These are phyloP conservation scores for Rhypophila decipiens DNA, from an alignment of 495 filamentous ascomycete genomes.

Conservation along the genomic window DNA sequence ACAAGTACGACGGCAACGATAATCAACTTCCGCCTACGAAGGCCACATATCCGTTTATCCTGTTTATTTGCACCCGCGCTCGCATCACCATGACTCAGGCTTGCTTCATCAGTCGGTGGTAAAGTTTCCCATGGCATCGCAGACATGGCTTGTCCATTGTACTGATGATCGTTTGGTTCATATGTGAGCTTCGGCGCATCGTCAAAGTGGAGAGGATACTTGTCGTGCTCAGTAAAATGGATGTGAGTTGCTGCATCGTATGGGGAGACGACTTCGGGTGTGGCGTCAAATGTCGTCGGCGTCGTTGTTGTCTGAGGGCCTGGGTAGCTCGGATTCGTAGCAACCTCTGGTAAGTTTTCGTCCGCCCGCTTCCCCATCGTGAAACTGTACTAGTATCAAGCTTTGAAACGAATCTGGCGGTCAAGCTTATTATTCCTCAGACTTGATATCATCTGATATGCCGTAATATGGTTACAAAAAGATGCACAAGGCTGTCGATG, in stretches of 20 bases:
- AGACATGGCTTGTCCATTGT: conserved; percentile 1
- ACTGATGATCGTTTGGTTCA: conserved; percentile 4
- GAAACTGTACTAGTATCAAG: too few relatives aligned
- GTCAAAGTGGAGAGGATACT: conserved; percentile 21
- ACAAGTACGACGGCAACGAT: conserved; percentile 12
- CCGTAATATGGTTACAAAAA: too few relatives aligned
- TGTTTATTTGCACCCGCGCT: not conserved
- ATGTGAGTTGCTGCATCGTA: conserved; percentile 1
- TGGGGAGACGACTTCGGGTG: conserved; percentile 11
- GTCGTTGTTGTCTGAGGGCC: conserved; percentile 9
- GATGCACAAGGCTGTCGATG: too few relatives aligned
- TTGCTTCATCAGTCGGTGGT: not conserved
- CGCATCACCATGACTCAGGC: not conserved
- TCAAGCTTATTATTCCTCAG: too few relatives aligned
- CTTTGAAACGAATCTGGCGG: too few relatives aligned
- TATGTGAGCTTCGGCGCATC: conserved; percentile 15
- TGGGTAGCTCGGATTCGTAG: not conserved
- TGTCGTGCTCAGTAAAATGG: conserved; percentile 12
- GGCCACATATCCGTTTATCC: conserved; percentile 17
- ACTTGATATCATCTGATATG: too few relatives aligned
- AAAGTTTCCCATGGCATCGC: conserved; percentile 15
- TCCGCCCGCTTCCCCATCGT: conserved; percentile 15
- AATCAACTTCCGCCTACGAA: conserved; percentile 17
- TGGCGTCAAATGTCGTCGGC: conserved; percentile 13
- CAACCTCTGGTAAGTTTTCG: conserved; percentile 23